Base-by-base conservation (phyloP, 805 yeast species). In the Suhomyces emberorum region DNA sequence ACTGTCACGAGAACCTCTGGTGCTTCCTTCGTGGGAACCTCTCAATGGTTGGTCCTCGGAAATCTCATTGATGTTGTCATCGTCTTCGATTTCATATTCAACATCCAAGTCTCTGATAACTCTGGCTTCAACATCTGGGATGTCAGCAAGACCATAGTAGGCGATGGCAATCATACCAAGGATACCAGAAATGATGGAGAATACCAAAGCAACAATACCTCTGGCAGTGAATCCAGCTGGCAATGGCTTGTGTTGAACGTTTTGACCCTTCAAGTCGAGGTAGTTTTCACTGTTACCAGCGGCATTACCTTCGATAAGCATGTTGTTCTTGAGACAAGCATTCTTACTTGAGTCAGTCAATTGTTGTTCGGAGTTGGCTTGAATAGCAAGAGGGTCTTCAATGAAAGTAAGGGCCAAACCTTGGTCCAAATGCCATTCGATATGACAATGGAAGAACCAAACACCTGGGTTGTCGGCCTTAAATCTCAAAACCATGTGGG, bases 381-480 rank as follows among this genome's bases (percentile, higher is more conserved):
- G 87, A 33, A 91, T 70, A 38, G 72, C 72, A 8, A 59, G 48
- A 19, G 98, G 98, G 38, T 88, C 96, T 67, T 91, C 98, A 37
- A 91, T 66, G 29, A 93, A 67, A 8, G 73, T 70, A 38, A 88
- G 51, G 9, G 95, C 95, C 52, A 91, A 75, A 55, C 98, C 98
- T 70, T 93, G 98, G 54, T 81, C 75, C 72, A 91, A 76, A 69
- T 93, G 98, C 98, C 98, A 91, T 61, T 93, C 98, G 54, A 93
- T 84, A 61, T 91, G 98, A 66, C 98, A 91, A 69, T 91, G 98
- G 95, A 93, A 93, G 62, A 81, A 77, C 98, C 98, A 91, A 29
- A 89, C 89, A 70, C 98, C 98, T 21, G 98, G 98, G 62, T 93
- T 93, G 59, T 84, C 81, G 36, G 98, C 95, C 55, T 76, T 77